phyloP scores from a whole-genome alignment of 2,329 filamentous ascomycete genomes.

The Pyrenochaeta sp. region DNA sequence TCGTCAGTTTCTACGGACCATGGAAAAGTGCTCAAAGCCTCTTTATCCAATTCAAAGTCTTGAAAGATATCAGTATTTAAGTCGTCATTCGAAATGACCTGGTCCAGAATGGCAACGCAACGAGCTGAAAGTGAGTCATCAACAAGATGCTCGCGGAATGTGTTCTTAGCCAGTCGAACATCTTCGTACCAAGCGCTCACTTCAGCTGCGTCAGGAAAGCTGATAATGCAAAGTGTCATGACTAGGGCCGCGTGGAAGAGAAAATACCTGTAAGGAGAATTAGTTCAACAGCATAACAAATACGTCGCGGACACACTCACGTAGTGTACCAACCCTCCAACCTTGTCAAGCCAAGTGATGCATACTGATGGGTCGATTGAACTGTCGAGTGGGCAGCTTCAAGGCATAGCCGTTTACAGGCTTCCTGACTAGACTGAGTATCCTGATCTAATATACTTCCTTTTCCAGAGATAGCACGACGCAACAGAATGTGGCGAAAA shows the following conservation, averaged over 20 bases:
- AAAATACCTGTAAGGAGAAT: slow-evolving; percentile 23
- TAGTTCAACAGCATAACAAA: background rate
- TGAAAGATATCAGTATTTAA: slow-evolving; percentile 24
- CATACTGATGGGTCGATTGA: slow-evolving; percentile 32
- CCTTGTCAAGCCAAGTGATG: slow-evolving; percentile 25
- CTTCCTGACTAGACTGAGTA: slow-evolving; percentile 28
- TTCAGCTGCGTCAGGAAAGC: slow-evolving; percentile 27
- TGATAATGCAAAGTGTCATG: slow-evolving; percentile 35
- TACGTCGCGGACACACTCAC: slow-evolving; percentile 15
- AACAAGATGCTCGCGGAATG: slow-evolving; percentile 29
- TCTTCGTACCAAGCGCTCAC: slow-evolving; percentile 28
- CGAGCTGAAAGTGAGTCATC: slow-evolving; percentile 35
- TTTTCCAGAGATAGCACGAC: slow-evolving; percentile 30
- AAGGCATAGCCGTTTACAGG: slow-evolving; percentile 31
- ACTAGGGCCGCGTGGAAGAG: slow-evolving; percentile 36
- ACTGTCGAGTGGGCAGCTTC: slow-evolving; percentile 36
- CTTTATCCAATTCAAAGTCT: slow-evolving; percentile 25
- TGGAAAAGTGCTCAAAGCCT: slow-evolving; percentile 31
- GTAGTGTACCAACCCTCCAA: slow-evolving; percentile 38
- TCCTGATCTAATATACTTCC: slow-evolving; percentile 26
- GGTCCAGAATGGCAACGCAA: slow-evolving; percentile 35
- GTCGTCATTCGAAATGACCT: slow-evolving; percentile 30
- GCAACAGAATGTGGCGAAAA: slow-evolving; percentile 33
- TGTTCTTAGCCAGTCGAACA: slow-evolving; percentile 29
- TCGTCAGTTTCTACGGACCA: slow-evolving; percentile 38